phyloP scores from a whole-genome alignment of 2,329 filamentous ascomycete genomes.

The Elsinoe arachidis region DNA sequence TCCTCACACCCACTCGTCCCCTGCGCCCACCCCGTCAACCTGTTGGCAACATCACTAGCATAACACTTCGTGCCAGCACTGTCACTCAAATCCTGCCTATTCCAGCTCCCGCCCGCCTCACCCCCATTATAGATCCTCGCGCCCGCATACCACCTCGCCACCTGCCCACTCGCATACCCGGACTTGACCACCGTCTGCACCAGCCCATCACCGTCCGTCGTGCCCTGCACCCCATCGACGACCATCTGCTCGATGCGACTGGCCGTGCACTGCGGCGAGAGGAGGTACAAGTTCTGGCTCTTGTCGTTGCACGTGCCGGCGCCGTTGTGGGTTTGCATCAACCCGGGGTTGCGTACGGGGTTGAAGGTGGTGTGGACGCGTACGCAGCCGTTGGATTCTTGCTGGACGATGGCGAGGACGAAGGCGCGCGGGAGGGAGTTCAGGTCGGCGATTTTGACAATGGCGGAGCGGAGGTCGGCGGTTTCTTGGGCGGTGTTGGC shows the following conservation, averaged over 20 bases:
- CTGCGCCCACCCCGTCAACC: slow-evolving; percentile 33
- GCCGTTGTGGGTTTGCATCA: slow-evolving; percentile 40
- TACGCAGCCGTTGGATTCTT: slow-evolving; percentile 41
- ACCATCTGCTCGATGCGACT: slow-evolving; percentile 35
- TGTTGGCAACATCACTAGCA: slow-evolving; percentile 43
- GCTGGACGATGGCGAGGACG: slow-evolving; percentile 38
- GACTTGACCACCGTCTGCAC: slow-evolving; percentile 29
- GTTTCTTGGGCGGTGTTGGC: slow-evolving; percentile 33
- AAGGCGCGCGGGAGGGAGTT: slow-evolving; percentile 23
- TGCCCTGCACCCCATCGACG: slow-evolving; percentile 36
- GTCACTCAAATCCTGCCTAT: slow-evolving; percentile 27
- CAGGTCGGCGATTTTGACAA: slow-evolving; percentile 34
- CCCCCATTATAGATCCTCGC: slow-evolving; percentile 47
- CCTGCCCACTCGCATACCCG: slow-evolving; percentile 21
- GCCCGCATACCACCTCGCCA: slow-evolving; percentile 37
- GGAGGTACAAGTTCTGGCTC: slow-evolving; percentile 18
- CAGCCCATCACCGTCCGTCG: slow-evolving; percentile 36
- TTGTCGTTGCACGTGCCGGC: slow-evolving; percentile 31
- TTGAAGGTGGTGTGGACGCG: slow-evolving; percentile 38
- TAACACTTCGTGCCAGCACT: slow-evolving; percentile 45
- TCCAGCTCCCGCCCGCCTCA: slow-evolving; percentile 29
- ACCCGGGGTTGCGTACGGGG: slow-evolving; percentile 26
- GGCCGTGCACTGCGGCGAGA: slow-evolving; percentile 31
- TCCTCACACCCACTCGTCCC: background rate
- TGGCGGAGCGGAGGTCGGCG: slow-evolving; percentile 29